Percentiles rank a stretch among this genome's conserved stretches.
Evolutionary conservation across 805 yeast genomes (phyloP).

Genomic region (Teunomyces tritomae): DNA sequence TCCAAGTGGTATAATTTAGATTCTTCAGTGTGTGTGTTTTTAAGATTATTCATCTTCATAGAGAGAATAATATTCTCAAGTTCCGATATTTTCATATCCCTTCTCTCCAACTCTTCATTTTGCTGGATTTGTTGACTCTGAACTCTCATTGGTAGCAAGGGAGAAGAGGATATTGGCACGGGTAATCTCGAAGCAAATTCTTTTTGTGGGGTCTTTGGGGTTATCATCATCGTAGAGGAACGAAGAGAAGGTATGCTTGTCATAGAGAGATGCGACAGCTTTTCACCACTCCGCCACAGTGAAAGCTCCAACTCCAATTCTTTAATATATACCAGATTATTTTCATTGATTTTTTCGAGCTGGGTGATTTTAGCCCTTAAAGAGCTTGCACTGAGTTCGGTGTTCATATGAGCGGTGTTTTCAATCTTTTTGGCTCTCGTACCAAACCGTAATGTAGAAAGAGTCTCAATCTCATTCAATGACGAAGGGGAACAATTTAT

Average conservation of each 20-base stretch:
- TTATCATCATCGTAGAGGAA: slow-evolving; percentile 7
- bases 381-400: slow-evolving; percentile 53
- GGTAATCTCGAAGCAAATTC: slow-evolving; percentile 12
- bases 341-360: slow-evolving; percentile 32
- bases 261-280: slow-evolving; percentile 5
- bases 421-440: slow-evolving; percentile 65
- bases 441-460: slow-evolving; percentile 74
- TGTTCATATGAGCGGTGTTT: slow-evolving; percentile 63
- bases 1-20: slow-evolving; percentile 55
- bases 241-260: slow-evolving; percentile 7
- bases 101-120: slow-evolving; percentile 22
- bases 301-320: slow-evolving; percentile 42
- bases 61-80: slow-evolving; percentile 27
- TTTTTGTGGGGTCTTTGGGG: slow-evolving; percentile 12
- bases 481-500: slow-evolving; percentile 69
- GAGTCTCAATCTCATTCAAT: slow-evolving; percentile 57
- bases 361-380: slow-evolving; percentile 40
- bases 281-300: slow-evolving; percentile 33
- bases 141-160: slow-evolving; percentile 1
- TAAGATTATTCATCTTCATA: slow-evolving; percentile 28
- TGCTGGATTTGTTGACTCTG: slow-evolving; percentile 5
- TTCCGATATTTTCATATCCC: slow-evolving; percentile 29
- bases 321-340: slow-evolving; percentile 29
- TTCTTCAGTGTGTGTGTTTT: slow-evolving; percentile 39
- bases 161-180: slow-evolving; percentile 10